Evolutionary conservation across 768 basidiomycete species (phyloP).

Genomic region (Auricularia cornea): DNA sequence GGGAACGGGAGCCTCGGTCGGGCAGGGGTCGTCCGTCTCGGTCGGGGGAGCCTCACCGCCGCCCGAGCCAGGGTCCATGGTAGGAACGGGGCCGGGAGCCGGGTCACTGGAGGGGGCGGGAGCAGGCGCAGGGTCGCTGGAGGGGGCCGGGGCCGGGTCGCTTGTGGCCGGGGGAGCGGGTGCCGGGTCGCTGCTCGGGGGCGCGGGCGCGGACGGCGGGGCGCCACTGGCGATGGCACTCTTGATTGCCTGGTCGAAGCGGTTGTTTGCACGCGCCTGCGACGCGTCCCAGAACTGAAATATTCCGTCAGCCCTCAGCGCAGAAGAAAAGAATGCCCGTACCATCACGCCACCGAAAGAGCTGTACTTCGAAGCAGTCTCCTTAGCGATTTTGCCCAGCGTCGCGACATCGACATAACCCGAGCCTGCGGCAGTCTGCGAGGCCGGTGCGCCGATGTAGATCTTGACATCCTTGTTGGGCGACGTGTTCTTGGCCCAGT

Average conservation of each 20-base stretch:
- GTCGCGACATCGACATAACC: constrained; percentile 6
- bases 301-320: too few species aligned
- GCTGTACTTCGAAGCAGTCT: background rate
- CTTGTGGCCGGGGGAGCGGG: background rate
- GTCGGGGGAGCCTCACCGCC: background rate
- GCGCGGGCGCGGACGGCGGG: background rate
- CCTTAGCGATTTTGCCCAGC: constrained; percentile 7
- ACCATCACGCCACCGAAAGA: constrained; percentile 2
- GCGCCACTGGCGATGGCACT: background rate
- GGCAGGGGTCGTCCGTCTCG: background rate
- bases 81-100: constrained; percentile 50
- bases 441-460: constrained; percentile 11
- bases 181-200: background rate
- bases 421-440: constrained; percentile 2
- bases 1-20: background rate
- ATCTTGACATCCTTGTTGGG: constrained; percentile 12
- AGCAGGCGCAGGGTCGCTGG: background rate
- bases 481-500: constrained; percentile 8
- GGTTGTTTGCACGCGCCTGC: background rate
- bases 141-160: background rate
- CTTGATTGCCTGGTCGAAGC: constrained; percentile 1
- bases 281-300: constrained; percentile 2
- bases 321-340: too few species aligned
- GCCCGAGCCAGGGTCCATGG: background rate
- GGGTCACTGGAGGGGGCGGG: background rate